These are phyloP conservation scores for Lolium perenne DNA, from an alignment of 176 grass and related monocot genomes.

Conservation along the genomic window DNA sequence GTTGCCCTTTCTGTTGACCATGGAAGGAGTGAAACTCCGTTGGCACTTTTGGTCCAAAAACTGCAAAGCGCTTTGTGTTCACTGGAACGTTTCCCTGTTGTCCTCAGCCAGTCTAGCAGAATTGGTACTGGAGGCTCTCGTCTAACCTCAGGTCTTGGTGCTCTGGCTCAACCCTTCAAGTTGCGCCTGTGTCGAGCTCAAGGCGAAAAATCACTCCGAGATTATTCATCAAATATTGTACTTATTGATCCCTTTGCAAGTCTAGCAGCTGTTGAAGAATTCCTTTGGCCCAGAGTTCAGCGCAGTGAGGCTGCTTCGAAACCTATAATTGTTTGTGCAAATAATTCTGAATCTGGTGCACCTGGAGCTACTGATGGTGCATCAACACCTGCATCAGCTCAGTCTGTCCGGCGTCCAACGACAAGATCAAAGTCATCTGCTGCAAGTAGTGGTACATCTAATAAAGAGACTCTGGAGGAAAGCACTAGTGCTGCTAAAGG, in stretches of 20 bases:
- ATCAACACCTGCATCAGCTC: slow-evolving; percentile 50
- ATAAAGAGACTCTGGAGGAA: slow-evolving; percentile 60
- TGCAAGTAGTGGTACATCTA: slow-evolving; percentile 51
- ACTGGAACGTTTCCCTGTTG: slow-evolving; percentile 84
- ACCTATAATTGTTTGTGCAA: slow-evolving; percentile 44
- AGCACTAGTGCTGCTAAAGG: slow-evolving; percentile 63
- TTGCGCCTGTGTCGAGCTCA: slow-evolving; percentile 80
- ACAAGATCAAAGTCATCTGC: slow-evolving; percentile 85
- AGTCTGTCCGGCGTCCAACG: slow-evolving; percentile 56
- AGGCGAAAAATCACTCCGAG: slow-evolving; percentile 80
- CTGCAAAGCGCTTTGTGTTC: slow-evolving; percentile 90
- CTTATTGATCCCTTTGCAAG: slow-evolving; percentile 82
- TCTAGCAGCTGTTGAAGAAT: slow-evolving; percentile 83
- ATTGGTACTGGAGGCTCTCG: slow-evolving; percentile 63
- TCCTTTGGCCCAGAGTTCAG: slow-evolving; percentile 91
- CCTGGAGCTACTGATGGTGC: slow-evolving; percentile 39
- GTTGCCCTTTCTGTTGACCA: slow-evolving; percentile 70
- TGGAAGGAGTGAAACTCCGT: slow-evolving; percentile 48
- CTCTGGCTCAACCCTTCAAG: slow-evolving; percentile 83
- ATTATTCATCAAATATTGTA: slow-evolving; percentile 96
- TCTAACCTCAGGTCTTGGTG: slow-evolving; percentile 66
- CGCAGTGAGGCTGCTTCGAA: slow-evolving; percentile 68
- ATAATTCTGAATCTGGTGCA: slow-evolving; percentile 76
- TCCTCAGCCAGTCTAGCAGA: slow-evolving; percentile 84
- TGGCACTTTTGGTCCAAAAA: slow-evolving; percentile 82